Base-by-base conservation (phyloP, 805 yeast species). In the Grigorovia yakushimaensis region DNA sequence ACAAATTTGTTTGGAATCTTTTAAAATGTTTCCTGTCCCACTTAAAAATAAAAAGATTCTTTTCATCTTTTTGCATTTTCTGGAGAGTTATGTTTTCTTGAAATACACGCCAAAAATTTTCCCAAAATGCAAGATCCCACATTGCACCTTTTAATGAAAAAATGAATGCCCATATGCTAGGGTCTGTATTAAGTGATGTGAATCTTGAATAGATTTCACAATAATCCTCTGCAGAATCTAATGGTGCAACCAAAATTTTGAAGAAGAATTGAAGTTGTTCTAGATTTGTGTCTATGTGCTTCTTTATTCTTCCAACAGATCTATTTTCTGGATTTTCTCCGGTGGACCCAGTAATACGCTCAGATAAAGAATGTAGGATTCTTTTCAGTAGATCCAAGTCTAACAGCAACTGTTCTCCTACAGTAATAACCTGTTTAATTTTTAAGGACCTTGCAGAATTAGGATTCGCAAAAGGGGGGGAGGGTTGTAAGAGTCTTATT, bases 341-440 rank as follows among this genome's bases (percentile, higher is more conserved):
- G n/a, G 51, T 44, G 7, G 44, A 46, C 37, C 50, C 53, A 3
- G 57, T 48, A 20, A 53, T 54, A 39, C 52, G 53, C 15, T 60
- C 60, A 10, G 56, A 50, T 17, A 61, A 44, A 4, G 53, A 38
- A 22, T 53, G 49, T 13, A 86, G 71, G 23, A 76, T 69, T 23
- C 72, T 70, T 57, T 83, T 84, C 56, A 91, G 62, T 8, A 76
- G 71, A 38, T 81, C 80, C 2, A 84, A 59, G 65, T 91, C 98
- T 20, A 84, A 67, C 38, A 82, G 67, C 58, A 91, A 71, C 61
- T 91, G 97, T 61, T 89, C 96, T 3, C 91, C 84, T 57, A 73
- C 74, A 33, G 46, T 52, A 4, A 61, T 51, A n/a, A 71, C 65
- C 23, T 54, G 57, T 35, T 49, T 51, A 1, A 54, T 43, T 40